Conservation (phyloP, 805 yeast species). For the Brettanomyces sp. region DNA sequence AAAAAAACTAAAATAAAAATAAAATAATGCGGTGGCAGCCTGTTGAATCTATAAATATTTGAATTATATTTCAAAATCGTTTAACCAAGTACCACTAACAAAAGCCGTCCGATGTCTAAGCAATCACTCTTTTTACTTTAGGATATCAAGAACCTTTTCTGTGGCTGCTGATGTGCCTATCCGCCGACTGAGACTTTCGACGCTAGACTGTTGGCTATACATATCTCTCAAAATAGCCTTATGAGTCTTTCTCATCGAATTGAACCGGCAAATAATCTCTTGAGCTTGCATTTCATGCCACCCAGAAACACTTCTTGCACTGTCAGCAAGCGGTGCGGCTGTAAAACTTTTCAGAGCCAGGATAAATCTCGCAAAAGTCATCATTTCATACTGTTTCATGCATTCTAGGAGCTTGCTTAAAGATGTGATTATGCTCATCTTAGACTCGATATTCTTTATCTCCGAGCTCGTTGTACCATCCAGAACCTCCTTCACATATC, state of each 20-base stretch:
- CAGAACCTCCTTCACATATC: neutral
- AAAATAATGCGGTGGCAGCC: too few species aligned
- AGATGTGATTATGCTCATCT: neutral
- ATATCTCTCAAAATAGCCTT: neutral
- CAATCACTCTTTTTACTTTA: too few species aligned
- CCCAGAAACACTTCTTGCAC: neutral
- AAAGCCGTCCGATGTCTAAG: too few species aligned
- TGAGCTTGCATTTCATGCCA: neutral
- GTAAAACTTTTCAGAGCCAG: neutral
- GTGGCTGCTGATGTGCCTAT: too few species aligned
- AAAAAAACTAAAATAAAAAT: too few species aligned
- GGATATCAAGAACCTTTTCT: too few species aligned
- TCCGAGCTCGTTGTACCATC: neutral
- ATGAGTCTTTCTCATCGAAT: neutral
- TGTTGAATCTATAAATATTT: too few species aligned
- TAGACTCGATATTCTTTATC: neutral
- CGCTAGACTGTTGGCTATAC: neutral
- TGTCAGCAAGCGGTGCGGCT: neutral
- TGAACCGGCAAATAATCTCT: neutral
- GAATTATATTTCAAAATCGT: too few species aligned
- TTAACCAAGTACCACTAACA: too few species aligned
- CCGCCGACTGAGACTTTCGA: too few species aligned
- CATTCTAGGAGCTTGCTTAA: neutral
- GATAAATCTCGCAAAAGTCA: neutral
- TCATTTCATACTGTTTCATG: neutral